Evolutionary conservation across 192 early-diverging fungal genomes (phyloP).

Genomic region (Lobulomyces angularis): DNA sequence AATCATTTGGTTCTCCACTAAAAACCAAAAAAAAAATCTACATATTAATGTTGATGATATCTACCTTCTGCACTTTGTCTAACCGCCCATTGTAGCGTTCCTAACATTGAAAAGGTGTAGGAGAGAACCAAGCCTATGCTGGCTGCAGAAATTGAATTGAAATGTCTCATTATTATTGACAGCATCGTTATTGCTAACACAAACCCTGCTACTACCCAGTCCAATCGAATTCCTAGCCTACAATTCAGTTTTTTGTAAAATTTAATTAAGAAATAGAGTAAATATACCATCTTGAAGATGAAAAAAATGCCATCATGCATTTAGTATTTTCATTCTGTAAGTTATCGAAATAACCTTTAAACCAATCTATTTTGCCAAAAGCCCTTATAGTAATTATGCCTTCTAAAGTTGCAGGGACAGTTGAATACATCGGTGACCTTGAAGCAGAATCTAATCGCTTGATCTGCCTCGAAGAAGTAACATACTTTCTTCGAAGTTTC

Average conservation of each 20-base stretch:
- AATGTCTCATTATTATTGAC: no score
- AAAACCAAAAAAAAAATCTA: neutral
- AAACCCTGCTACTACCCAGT: no score
- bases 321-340: conserved; percentile 47
- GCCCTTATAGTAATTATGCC: conserved; percentile 59
- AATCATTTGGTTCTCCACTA: conserved; percentile 22
- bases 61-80: conserved; percentile 8
- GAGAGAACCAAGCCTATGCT: no score
- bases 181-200: no score
- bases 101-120: no score
- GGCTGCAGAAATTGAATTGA: no score
- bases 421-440: conserved; percentile 53
- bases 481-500: conserved; percentile 34
- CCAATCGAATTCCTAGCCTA: no score
- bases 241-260: no score
- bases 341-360: conserved; percentile 34
- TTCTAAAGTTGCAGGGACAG: conserved; percentile 50
- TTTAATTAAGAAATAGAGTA: no score
- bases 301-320: no score
- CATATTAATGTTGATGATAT: no score
- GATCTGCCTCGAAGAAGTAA: conserved; percentile 46
- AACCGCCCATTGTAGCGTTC: conserved; percentile 6
- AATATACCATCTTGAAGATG: no score
- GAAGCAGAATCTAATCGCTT: conserved; percentile 59
- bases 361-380: conserved; percentile 40